phyloP scores from a whole-genome alignment of 495 filamentous ascomycete species.

The Annulohypoxylon stygium region DNA sequence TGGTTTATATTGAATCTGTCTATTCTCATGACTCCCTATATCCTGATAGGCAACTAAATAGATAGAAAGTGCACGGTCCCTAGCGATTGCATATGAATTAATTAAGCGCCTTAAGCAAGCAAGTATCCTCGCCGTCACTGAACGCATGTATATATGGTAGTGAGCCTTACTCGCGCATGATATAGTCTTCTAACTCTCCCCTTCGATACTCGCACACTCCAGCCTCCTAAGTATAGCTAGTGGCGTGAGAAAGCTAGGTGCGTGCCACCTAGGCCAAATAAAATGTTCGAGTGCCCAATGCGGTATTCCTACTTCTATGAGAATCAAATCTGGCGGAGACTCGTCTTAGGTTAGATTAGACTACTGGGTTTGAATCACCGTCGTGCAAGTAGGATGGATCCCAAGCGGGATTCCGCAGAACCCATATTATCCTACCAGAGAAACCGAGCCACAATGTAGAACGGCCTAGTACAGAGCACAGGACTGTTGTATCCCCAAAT shows the following conservation, averaged over 20 bases:
- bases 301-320: not conserved
- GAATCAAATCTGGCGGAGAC: not conserved
- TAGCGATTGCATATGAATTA: not conserved
- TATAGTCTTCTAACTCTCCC: too few species aligned
- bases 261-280: not conserved
- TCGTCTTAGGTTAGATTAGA: conserved; percentile 24
- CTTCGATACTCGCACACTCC: not conserved
- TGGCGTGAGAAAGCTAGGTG: not conserved
- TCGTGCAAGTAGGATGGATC: conserved; percentile 2
- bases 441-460: not conserved
- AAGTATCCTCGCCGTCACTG: too few species aligned
- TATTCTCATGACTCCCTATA: not conserved
- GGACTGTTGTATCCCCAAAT: conserved; percentile 3
- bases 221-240: not conserved
- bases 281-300: not conserved
- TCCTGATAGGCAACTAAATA: not conserved
- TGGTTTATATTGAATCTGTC: not conserved
- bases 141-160: too few species aligned
- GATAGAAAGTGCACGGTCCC: not conserved
- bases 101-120: not conserved
- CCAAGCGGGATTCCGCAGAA: not conserved
- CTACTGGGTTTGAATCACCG: conserved; percentile 4
- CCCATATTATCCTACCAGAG: not conserved
- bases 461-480: not conserved
- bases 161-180: too few species aligned